Base-by-base conservation (phyloP, 805 yeast species). In the Lipomyces spencermartinsiae region DNA sequence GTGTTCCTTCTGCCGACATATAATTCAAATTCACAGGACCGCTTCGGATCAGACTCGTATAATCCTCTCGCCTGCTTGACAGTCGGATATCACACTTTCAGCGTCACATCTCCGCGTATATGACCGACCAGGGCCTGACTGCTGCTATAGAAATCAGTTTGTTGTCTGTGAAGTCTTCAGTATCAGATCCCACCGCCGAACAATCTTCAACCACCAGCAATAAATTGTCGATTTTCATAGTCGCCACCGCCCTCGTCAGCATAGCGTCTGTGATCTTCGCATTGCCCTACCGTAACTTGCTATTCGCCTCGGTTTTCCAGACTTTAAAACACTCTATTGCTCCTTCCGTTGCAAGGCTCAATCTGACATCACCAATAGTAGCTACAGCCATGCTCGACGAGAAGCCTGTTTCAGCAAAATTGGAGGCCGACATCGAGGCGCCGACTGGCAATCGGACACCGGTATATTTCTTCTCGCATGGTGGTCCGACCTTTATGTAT, bases 401-500 rank as follows among this genome's bases (percentile, higher is more conserved):
- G 14, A 25, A 12, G n/a, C 16, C 25, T 22, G 37, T 25, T 25
- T 22, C 54, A 29, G 43, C 34, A 35, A 43, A 49, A 16, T 37
- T 43, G 9, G 54, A 37, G 12, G 19, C 29, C 25, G 37, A 49
- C 7, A 37, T 12, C 25, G 35, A 34, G 19, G 5, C 25, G 5
- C 53, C 61, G 8, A 54, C 59, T 14, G 19, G 6, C 16, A 59
- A 59, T 35, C 58, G 59, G 9, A 54, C 70, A n/a, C 94, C 95
- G 6, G 84, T 87, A 0, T 89, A 79, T 75, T 91, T 90, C 77
- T 75, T 90, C 56, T 87, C 92, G n/a, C 96, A 91, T 78, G 96
- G 96, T 7, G 95, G 93, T 0, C 96, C 96, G 7, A 87, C 90
- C 0, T 89, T 91, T 76, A 85, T 90, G 82, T 88, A 89, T 73